Conservation (phyloP, 805 yeast species). For the Metschnikowia matae region DNA sequence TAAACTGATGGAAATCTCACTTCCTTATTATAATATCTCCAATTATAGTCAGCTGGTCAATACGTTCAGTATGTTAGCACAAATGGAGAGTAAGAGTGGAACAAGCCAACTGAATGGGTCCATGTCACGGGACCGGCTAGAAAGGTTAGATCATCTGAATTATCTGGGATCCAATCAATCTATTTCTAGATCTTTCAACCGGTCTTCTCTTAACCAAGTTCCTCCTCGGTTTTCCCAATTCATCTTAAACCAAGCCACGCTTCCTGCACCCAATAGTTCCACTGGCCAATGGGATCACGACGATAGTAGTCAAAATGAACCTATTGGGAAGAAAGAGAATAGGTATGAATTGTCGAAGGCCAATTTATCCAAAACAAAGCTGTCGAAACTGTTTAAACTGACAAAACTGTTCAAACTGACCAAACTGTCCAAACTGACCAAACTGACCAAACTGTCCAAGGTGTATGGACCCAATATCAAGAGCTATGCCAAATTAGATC, state of each 20-base stretch:
- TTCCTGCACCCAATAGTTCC: background rate
- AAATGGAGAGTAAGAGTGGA: constrained; percentile 25
- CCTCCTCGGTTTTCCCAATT: constrained; percentile 40
- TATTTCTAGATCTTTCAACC: background rate
- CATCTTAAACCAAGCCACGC: constrained; percentile 31
- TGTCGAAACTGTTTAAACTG: no score
- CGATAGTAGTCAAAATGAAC: background rate
- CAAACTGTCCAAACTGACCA: no score
- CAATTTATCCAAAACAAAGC: no score
- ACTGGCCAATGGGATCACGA: background rate
- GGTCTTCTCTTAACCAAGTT: constrained; percentile 26
- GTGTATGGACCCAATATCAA: background rate
- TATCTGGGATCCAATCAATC: background rate
- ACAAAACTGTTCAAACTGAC: no score
- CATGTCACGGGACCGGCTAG: background rate
- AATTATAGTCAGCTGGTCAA: constrained; percentile 14
- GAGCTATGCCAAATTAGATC: background rate
- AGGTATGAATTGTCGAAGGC: background rate
- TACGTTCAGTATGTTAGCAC: constrained; percentile 15
- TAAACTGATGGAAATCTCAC: constrained; percentile 6
- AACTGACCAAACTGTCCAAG: no score
- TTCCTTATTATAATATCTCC: constrained; percentile 12
- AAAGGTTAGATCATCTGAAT: background rate
- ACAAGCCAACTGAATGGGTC: background rate
- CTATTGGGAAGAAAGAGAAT: background rate